Conservation (phyloP, 805 yeast species). For the Wickerhamiella bombiphila region DNA sequence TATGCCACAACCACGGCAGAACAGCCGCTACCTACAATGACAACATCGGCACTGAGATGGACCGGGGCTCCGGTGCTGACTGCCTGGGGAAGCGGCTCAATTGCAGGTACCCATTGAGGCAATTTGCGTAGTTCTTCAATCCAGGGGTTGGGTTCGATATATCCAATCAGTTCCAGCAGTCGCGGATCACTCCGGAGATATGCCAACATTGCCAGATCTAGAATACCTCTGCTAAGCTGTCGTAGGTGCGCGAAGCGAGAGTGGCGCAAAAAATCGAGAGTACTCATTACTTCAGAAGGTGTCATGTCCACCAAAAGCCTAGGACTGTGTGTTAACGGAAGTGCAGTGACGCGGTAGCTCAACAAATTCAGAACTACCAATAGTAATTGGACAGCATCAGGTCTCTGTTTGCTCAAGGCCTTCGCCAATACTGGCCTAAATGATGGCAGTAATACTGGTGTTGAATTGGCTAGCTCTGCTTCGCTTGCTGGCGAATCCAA, state of each 20-base stretch:
- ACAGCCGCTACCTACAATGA: slow-evolving; percentile 38
- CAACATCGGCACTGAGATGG: slow-evolving; percentile 24
- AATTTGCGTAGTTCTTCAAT: slow-evolving; percentile 1
- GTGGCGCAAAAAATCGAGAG: slow-evolving; percentile 29
- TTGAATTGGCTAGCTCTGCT: background rate
- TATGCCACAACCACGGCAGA: slow-evolving; percentile 42
- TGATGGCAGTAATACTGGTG: background rate
- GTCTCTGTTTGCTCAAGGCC: background rate
- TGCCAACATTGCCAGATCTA: slow-evolving; percentile 14
- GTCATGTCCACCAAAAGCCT: slow-evolving; percentile 18
- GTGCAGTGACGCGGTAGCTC: slow-evolving; percentile 15
- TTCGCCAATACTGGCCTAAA: slow-evolving; percentile 3
- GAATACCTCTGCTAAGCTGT: slow-evolving; percentile 24
- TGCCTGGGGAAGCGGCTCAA: slow-evolving; percentile 4
- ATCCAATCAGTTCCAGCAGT: slow-evolving; percentile 5
- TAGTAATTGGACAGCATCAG: slow-evolving; percentile 3
- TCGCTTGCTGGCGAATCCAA: slow-evolving; percentile 8
- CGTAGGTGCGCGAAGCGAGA: slow-evolving; percentile 28
- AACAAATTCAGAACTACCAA: slow-evolving; percentile 15
- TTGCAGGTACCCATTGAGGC: slow-evolving; percentile 2
- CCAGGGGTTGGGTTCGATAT: slow-evolving; percentile 9
- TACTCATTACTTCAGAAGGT: slow-evolving; percentile 21
- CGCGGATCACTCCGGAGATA: slow-evolving; percentile 4
- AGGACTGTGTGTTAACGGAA: slow-evolving; percentile 15
- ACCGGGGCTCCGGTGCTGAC: slow-evolving; percentile 1